A percentile compares a stretch with the other conserved stretches of the same genome.
phyloP scores from a whole-genome alignment of 768 basidiomycete species.

The Agrocybe chaxingu region DNA sequence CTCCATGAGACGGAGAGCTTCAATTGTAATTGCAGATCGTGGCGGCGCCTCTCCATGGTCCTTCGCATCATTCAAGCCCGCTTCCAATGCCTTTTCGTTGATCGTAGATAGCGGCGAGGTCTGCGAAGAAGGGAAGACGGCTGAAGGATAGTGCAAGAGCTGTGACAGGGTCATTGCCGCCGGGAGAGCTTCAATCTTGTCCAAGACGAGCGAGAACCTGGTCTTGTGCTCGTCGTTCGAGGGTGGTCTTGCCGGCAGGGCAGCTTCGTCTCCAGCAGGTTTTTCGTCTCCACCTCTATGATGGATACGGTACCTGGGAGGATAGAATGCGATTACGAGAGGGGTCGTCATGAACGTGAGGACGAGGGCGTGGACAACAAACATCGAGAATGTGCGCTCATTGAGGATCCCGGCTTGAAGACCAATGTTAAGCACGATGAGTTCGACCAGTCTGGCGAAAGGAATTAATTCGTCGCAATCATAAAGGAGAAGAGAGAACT shows the following conservation, averaged over 20 bases:
- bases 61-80: background rate
- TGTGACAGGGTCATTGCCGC: slow-evolving; percentile 80
- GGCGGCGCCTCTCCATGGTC: background rate
- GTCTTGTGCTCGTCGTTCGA: slow-evolving; percentile 44
- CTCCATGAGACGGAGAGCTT: slow-evolving; percentile 87
- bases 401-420: slow-evolving; percentile 63
- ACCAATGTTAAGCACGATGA: slow-evolving; percentile 91
- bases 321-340: slow-evolving; percentile 75
- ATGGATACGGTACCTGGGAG: slow-evolving; percentile 50
- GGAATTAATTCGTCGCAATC: background rate
- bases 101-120: slow-evolving; percentile 12
- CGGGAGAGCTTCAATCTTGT: slow-evolving; percentile 77
- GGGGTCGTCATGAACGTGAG: slow-evolving; percentile 86
- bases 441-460: slow-evolving; percentile 61
- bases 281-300: slow-evolving; percentile 17
- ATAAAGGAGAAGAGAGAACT: slow-evolving; percentile 14
- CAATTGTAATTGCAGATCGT: slow-evolving; percentile 40
- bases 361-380: slow-evolving; percentile 75
- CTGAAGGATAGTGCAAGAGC: slow-evolving; percentile 42
- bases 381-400: slow-evolving; percentile 80
- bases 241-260: slow-evolving; percentile 9
- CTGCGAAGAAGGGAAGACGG: background rate
- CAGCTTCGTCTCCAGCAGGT: slow-evolving; percentile 18
- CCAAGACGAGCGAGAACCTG: slow-evolving; percentile 71
- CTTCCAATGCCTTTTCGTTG: slow-evolving; percentile 29